Conservation (phyloP, 768 basidiomycete species). For the Russula earlei region DNA sequence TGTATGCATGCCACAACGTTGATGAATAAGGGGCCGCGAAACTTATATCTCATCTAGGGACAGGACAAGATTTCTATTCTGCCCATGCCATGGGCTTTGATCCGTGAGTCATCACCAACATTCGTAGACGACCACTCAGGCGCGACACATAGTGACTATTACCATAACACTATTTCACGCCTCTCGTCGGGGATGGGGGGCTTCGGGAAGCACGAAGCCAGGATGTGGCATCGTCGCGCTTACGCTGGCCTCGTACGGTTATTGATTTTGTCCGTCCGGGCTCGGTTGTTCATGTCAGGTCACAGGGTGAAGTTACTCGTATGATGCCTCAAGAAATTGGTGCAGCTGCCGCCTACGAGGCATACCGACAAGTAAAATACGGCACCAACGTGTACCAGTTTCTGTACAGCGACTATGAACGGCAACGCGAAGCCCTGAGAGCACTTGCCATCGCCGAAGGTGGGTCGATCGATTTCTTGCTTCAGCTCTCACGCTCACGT, state of each 20-base stretch:
- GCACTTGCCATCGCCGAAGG: conserved; percentile 69
- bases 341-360: conserved; percentile 71
- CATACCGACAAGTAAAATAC: conserved; percentile 57
- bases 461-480: conserved; percentile 21
- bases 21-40: background rate
- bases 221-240: conserved; percentile 53
- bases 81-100: conserved; percentile 51
- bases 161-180: conserved; percentile 30
- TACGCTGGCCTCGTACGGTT: conserved; percentile 51
- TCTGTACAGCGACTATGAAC: conserved; percentile 45
- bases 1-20: conserved; percentile 24
- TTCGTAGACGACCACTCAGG: background rate
- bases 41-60: conserved; percentile 34
- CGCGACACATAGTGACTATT: conserved; percentile 25
- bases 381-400: conserved; percentile 47
- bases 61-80: conserved; percentile 51
- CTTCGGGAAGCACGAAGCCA: conserved; percentile 50
- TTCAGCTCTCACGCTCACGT: conserved; percentile 4
- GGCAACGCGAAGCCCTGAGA: conserved; percentile 56
- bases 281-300: background rate
- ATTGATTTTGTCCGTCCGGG: background rate
- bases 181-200: conserved; percentile 27
- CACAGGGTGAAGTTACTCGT: conserved; percentile 40
- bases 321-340: conserved; percentile 57
- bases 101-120: conserved; percentile 34